These are phyloP conservation scores for Solanum chmielewskii DNA, from an alignment of 257 asterid species.

Conservation along the genomic window DNA sequence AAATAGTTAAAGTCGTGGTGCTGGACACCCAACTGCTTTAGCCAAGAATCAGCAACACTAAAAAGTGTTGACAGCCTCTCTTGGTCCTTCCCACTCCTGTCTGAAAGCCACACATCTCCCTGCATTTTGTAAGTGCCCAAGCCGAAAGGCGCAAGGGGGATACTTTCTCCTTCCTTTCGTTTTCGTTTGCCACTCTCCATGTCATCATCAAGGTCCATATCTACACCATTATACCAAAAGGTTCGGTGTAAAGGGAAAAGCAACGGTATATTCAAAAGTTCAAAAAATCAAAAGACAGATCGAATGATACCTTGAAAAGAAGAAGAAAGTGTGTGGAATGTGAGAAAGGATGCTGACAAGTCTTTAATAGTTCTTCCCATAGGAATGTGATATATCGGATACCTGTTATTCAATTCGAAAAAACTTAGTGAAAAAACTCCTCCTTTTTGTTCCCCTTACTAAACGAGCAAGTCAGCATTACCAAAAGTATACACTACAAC, in stretches of 20 bases:
- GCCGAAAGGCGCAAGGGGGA: slow-evolving; percentile 37
- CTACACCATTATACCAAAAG: slow-evolving; percentile 4
- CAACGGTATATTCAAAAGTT: neutral
- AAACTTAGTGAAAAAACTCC: neutral
- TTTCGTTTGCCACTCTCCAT: slow-evolving; percentile 3
- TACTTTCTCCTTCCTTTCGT: slow-evolving; percentile 25
- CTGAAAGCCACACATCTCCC: slow-evolving; percentile 34
- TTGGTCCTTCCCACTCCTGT: slow-evolving; percentile 27
- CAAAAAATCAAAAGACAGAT: neutral
- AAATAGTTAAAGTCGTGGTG: slow-evolving; percentile 93
- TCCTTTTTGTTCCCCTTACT: neutral
- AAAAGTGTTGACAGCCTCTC: slow-evolving; percentile 47
- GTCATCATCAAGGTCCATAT: slow-evolving; percentile 27
- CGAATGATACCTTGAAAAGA: slow-evolving; percentile 34
- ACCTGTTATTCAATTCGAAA: slow-evolving; percentile 24
- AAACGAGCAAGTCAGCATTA: neutral
- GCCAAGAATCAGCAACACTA: slow-evolving; percentile 92
- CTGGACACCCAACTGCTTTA: slow-evolving; percentile 81
- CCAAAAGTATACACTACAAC: neutral
- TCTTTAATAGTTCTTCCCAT: slow-evolving; percentile 39
- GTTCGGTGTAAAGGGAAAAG: neutral
- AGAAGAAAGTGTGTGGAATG: slow-evolving; percentile 48
- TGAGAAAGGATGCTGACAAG: slow-evolving; percentile 39
- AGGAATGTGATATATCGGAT: slow-evolving; percentile 46
- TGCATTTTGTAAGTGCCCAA: slow-evolving; percentile 47